Percentiles rank a stretch among this genome's conserved stretches.
These are phyloP conservation scores for Penicillium dipodomyicola DNA, from an alignment of 495 filamentous ascomycete species.

Conservation along the genomic window DNA sequence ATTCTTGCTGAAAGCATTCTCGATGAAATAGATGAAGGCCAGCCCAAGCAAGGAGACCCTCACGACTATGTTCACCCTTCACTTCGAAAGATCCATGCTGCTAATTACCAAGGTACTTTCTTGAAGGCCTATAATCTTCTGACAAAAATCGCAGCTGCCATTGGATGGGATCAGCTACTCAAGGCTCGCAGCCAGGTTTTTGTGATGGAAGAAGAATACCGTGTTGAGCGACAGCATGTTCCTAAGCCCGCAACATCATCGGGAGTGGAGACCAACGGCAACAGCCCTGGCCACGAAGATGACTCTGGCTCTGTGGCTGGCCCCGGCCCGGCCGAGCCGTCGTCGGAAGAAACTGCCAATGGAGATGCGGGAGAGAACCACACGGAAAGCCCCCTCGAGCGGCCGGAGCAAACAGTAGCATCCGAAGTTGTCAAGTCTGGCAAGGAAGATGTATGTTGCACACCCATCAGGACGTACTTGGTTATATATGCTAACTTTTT, in stretches of 20 bases:
- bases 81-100: constrained; percentile 80
- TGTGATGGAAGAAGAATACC: constrained; percentile 99
- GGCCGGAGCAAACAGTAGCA: constrained; percentile 77
- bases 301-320: constrained; percentile 38
- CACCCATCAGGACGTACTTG: background rate
- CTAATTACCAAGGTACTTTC: constrained; percentile 89
- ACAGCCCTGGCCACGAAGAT: constrained; percentile 30
- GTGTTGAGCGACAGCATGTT: constrained; percentile 77
- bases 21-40: constrained; percentile 92
- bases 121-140: constrained; percentile 90
- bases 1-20: constrained; percentile 85
- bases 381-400: constrained; percentile 58
- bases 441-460: constrained; percentile 67
- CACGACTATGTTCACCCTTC: constrained; percentile 84
- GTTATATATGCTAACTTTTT: constrained; percentile 13
- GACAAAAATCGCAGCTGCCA: constrained; percentile 90
- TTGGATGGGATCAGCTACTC: constrained; percentile 95
- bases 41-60: constrained; percentile 65
- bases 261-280: constrained; percentile 45
- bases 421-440: constrained; percentile 79
- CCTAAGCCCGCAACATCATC: constrained; percentile 51
- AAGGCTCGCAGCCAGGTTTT: constrained; percentile 94
- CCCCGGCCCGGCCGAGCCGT: constrained; percentile 27
- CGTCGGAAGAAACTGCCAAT: constrained; percentile 29
- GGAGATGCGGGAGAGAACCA: constrained; percentile 39